Conservation (phyloP, 2,329 filamentous ascomycete genomes). For the Fusarium sambucinum region DNA sequence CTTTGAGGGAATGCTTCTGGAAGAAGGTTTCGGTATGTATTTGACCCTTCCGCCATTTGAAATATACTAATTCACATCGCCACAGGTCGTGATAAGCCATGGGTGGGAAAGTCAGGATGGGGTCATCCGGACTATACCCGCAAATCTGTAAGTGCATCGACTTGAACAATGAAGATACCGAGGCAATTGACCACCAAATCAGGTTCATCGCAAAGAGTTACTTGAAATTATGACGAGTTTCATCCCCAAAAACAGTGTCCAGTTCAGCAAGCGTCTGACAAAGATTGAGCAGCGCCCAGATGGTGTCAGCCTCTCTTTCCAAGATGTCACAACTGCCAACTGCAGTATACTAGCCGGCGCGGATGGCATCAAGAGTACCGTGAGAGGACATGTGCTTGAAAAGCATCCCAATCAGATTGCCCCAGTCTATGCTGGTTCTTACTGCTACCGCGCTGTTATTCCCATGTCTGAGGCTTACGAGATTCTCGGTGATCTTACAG, state of each 20-base stretch:
- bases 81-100: neutral
- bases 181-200: neutral
- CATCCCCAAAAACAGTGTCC: neutral
- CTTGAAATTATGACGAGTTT: constrained; percentile 6
- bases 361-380: neutral
- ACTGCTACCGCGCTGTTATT: constrained; percentile 6
- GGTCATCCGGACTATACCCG: neutral
- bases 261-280: neutral
- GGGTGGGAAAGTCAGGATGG: neutral
- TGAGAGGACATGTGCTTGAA: neutral
- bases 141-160: neutral
- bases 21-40: neutral
- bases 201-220: neutral
- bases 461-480: neutral
- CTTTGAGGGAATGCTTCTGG: neutral
- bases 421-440: neutral
- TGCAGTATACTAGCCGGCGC: neutral
- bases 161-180: no score
- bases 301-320: neutral
- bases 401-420: neutral
- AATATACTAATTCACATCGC: neutral
- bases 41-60: rapidly evolving
- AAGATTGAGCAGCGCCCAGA: neutral
- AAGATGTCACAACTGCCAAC: neutral
- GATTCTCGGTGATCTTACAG: neutral